Base-by-base conservation (phyloP, 1,139 yeast species). In the Debaryomyces udenii region DNA sequence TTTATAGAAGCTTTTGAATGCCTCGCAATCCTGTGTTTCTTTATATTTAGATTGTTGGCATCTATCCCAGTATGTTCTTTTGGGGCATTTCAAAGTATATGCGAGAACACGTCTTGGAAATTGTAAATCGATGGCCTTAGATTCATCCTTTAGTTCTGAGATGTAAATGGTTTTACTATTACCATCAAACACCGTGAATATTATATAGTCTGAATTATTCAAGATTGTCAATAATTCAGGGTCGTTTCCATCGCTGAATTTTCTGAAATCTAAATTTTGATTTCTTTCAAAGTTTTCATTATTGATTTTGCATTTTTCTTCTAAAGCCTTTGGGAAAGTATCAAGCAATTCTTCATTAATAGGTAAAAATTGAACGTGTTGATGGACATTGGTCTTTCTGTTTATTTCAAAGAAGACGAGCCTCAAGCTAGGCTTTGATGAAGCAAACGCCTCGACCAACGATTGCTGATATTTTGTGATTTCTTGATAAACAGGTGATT, bases 101-200 rank as follows among this genome's bases (percentile, higher is more conserved):
- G 95, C 89, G 29, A 86, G 54, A 1, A 85, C 90, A 51, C 90
- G 70, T 56, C 96, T 70, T 1, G 95, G 94, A 51, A 87, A 86
- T 51, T 86, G 95, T 10, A 86, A 63, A 58, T 87, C 96, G 6
- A 86, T 62, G 3, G 58, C 48, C 33, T 60, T 57, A 4, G 48
- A 48, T 0, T 50, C 48, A 17, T 60, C 59, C 1, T 50, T 55
- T 6, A 74, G 49, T 16, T 56, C 52, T 24, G 68, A 46, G 29
- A 64, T 49, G 40, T 54, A 64, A 13, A 48, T 46, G 1, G 52
- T 54, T 13, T 41, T 50, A 3, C 50, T 46, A 1, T 50, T 53
- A 3, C 47, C 37, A 3, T 43, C 39, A 41, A 50, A 59, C 0
- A 76, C 45, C 2, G 71, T 66, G 41, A 78, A 74, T 40, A 61